Evolutionary conservation across 441 rosid genomes (phyloP), one percentile per base, ranked within the genome.

Genomic region (Adansonia madagascariensis): DNA sequence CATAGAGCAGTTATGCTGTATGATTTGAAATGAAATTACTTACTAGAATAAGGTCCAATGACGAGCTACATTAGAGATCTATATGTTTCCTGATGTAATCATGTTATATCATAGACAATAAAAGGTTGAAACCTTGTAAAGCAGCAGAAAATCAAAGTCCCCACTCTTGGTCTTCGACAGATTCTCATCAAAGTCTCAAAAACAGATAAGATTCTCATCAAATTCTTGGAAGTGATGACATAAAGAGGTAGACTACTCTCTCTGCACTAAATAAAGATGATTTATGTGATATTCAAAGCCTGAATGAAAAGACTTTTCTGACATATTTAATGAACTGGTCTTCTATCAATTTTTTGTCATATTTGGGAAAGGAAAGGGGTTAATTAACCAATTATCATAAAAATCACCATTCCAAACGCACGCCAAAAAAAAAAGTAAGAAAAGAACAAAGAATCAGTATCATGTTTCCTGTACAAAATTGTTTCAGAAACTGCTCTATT

Each of bases 81-180:
- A 73, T 49, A 57, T 0, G 18, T 20, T 18, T 56, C 76, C 41
- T 14, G 52, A 41, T 6, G 57, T 18, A 73, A 57, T 57, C 18
- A 18, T 22, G 59, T 59, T 55, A n/a, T 65, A n/a, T 60, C 67
- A 60, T 61, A 67, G 60, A 46, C 64, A 75, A 61, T 17, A 50
- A 43, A 64, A 35, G 49, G 71, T 70, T 39, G 60, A 50, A 44
- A 60, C 39, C 61, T 31, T 65, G 53, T 39, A 24, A 10, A 27
- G 27, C 41, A 55, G 77, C 10, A 22, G 27, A 64, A 79, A 17
- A 49, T 35, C 14, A 22, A 46, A 65, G 0, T 27, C 50, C 22
- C 2, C 44, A 41, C 27, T 46, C 15, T 10, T 59, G 52, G 17
- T 18, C 44, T 75, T 69, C 18, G 27, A 69, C 53, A 20, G 10